phyloP scores from a whole-genome alignment of 108 stramenopile genomes.

The Bacterosira constricta region DNA sequence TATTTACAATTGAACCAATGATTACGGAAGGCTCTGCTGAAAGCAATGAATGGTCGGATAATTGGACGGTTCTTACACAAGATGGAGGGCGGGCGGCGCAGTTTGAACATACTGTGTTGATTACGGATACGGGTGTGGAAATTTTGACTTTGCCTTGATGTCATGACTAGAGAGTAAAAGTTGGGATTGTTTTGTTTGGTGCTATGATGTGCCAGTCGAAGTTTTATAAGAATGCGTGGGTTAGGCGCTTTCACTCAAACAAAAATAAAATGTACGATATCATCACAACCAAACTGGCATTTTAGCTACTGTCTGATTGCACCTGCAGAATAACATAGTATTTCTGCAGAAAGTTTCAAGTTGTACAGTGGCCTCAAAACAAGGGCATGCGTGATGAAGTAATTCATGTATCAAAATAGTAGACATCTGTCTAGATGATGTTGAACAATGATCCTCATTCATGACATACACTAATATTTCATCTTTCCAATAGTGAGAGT shows the following conservation, averaged over 20 bases:
- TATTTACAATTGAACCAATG: constrained; percentile 99
- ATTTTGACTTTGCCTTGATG: constrained; percentile 78
- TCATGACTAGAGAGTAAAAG: neutral
- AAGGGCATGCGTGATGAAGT: too few species aligned
- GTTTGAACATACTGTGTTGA: constrained; percentile 97
- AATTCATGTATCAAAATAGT: too few species aligned
- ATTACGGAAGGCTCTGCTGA: constrained; percentile 82
- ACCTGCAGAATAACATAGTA: too few species aligned
- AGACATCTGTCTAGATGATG: too few species aligned
- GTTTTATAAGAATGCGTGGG: neutral
- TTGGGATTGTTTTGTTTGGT: neutral
- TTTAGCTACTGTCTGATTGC: too few species aligned
- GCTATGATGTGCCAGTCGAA: neutral
- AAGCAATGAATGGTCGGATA: constrained; percentile 84
- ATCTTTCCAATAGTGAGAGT: too few species aligned
- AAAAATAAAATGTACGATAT: too few species aligned
- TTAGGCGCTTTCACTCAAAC: neutral
- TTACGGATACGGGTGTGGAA: constrained; percentile 92
- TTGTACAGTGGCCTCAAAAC: too few species aligned
- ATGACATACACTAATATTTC: too few species aligned
- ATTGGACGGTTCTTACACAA: constrained; percentile 95
- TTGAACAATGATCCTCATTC: too few species aligned
- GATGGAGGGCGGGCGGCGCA: constrained; percentile 95
- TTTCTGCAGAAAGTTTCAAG: too few species aligned
- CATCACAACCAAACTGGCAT: too few species aligned